Base-by-base conservation (phyloP, 495 filamentous ascomycete species). In the Lasiosphaeriaceae sp. region DNA sequence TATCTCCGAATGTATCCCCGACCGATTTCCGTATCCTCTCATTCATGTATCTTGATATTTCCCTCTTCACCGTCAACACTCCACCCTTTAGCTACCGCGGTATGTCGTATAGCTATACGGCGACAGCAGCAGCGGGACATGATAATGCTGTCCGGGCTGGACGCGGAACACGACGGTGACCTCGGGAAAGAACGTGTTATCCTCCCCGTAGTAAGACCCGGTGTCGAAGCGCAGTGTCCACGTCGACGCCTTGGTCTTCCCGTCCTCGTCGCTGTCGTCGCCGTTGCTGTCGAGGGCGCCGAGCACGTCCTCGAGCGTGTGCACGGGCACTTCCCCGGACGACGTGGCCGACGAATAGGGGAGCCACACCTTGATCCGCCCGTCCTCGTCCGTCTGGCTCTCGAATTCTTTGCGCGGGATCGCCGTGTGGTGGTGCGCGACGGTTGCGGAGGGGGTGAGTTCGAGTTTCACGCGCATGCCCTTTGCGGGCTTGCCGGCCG, bases 21-120 rank as follows among this genome's bases (percentile, higher is more conserved):
- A 31, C 26, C n/a, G n/a, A n/a, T n/a, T n/a, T n/a, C n/a, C n/a
- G n/a, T n/a, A n/a, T n/a, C n/a, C n/a, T n/a, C n/a, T n/a, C n/a
- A n/a, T n/a, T n/a, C n/a, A n/a, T n/a, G n/a, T n/a, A n/a, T n/a
- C n/a, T n/a, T n/a, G n/a, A n/a, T n/a, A n/a, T n/a, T n/a, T n/a
- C n/a, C n/a, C n/a, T n/a, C n/a, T n/a, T n/a, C n/a, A n/a, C n/a
- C n/a, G n/a, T n/a, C n/a, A n/a, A n/a, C n/a, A n/a, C n/a, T n/a
- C n/a, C 8, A 37, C 34, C 8, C 34, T 14, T 37, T 37, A 86
- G 55, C 80, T 83, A 31, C 94, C 94, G 64, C 94, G 77, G 72
- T 98, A 98, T 6, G 94, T 97, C 49, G 90, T 90, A 75, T 96
- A 98, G 66, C 86, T 90, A 77, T 86, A 97, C 44, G 92, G 92